phyloP scores from a whole-genome alignment of 345 rosid species.

The Acer saccharum region DNA sequence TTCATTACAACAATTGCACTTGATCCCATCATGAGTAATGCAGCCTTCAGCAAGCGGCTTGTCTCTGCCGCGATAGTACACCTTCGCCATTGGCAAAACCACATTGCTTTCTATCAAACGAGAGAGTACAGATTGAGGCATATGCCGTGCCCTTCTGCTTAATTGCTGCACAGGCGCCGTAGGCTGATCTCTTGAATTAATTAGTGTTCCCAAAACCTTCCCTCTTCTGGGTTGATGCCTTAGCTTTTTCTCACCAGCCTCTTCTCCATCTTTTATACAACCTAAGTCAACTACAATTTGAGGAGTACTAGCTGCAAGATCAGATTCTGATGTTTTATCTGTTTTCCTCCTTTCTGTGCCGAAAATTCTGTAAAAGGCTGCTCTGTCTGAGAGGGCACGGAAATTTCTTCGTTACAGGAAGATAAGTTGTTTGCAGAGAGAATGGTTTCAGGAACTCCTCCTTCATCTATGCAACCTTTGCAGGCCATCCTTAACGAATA shows the following conservation, averaged over 20 bases:
- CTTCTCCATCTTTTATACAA: too few species aligned
- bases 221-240: neutral
- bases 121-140: constrained; percentile 26
- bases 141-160: constrained; percentile 5
- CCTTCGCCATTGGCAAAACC: constrained; percentile 29
- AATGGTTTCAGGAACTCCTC: neutral
- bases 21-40: constrained; percentile 44
- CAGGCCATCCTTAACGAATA: constrained; percentile 21
- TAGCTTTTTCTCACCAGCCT: neutral
- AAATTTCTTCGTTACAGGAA: neutral
- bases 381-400: neutral
- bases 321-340: neutral
- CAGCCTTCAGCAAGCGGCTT: constrained; percentile 31
- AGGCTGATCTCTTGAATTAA: constrained; percentile 3
- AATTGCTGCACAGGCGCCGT: neutral
- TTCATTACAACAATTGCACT: constrained; percentile 32
- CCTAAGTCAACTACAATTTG: too few species aligned
- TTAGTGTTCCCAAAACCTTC: neutral
- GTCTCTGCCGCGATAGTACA: constrained; percentile 26
- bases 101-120: constrained; percentile 44
- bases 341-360: neutral
- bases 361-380: neutral
- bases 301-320: too few species aligned
- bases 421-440: neutral
- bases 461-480: neutral